A percentile compares a stretch with the other conserved stretches of the same genome.
Evolutionary conservation across 306 rosid genomes (phyloP).

Genomic region (Casuarina cunninghamiana): DNA sequence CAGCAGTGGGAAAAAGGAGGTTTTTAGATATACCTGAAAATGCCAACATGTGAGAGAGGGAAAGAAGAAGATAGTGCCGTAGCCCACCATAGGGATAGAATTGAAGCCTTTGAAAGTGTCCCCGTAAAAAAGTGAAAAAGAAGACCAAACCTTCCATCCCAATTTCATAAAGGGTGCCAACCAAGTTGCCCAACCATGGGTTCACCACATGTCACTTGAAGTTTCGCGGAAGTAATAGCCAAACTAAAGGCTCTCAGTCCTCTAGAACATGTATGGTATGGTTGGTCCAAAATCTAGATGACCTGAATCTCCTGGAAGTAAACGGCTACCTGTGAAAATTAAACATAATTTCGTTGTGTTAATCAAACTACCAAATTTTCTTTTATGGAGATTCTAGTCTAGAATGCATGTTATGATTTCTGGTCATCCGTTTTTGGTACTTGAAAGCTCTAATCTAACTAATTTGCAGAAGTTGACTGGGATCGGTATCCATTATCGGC

Average conservation of each 20-base stretch:
- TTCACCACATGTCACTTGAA: conserved; percentile 3
- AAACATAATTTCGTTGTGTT: too few species aligned
- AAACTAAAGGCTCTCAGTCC: background rate
- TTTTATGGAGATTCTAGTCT: too few species aligned
- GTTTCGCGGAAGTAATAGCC: conserved; percentile 2
- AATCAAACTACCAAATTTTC: too few species aligned
- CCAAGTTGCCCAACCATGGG: conserved; percentile 19
- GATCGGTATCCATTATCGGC: too few species aligned
- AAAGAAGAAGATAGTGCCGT: conserved; percentile 34
- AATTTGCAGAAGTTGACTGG: too few species aligned
- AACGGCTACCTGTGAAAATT: too few species aligned
- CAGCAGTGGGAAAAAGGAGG: conserved; percentile 38
- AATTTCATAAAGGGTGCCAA: background rate
- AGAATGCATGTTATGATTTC: too few species aligned
- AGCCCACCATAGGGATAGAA: conserved; percentile 35
- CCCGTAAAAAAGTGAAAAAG: conserved; percentile 21
- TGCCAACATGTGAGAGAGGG: conserved; percentile 15
- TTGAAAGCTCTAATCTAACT: too few species aligned
- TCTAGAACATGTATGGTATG: background rate
- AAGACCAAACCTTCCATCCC: background rate
- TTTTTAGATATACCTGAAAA: conserved; percentile 28
- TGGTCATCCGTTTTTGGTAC: too few species aligned
- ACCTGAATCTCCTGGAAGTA: too few species aligned
- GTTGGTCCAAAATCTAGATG: background rate
- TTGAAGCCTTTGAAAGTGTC: conserved; percentile 15